These are phyloP conservation scores for Stereocaulon alpinum DNA, from an alignment of 495 filamentous ascomycete species.

Conservation along the genomic window DNA sequence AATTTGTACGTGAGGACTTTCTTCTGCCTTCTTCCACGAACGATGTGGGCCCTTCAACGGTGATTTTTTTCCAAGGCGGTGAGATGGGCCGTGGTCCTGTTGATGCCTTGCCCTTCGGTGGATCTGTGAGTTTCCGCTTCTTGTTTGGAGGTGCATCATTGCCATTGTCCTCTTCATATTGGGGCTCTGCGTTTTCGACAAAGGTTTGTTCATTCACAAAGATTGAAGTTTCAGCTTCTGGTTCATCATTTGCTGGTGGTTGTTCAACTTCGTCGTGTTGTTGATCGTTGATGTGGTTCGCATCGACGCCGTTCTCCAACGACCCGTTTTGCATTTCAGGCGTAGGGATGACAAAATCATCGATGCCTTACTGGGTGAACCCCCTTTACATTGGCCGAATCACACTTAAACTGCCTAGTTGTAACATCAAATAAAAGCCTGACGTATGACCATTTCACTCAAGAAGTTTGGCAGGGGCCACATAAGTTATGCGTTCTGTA, in stretches of 20 bases:
- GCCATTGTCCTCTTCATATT: conserved; percentile 9
- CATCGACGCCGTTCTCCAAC: conserved; percentile 34
- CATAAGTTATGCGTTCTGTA: conserved; percentile 21
- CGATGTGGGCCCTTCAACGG: conserved; percentile 77
- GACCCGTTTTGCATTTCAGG: conserved; percentile 52
- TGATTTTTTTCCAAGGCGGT: conserved; percentile 88
- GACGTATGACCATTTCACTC: conserved; percentile 38
- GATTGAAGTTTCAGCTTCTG: conserved; percentile 14
- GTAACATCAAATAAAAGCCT: conserved; percentile 54
- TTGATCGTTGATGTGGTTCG: conserved; percentile 34
- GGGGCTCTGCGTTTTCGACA: conserved; percentile 6
- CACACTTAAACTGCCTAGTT: conserved; percentile 49
- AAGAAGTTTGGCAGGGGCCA: conserved; percentile 51
- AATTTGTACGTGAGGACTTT: conserved; percentile 77
- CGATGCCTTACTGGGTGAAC: conserved; percentile 41
- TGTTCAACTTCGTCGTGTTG: conserved; percentile 23
- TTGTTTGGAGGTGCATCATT: conserved; percentile 53
- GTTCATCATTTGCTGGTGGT: conserved; percentile 25
- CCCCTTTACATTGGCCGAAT: conserved; percentile 57
- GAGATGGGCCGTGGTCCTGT: conserved; percentile 45
- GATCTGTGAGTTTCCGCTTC: conserved; percentile 56
- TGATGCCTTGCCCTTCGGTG: conserved; percentile 36
- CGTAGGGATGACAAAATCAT: conserved; percentile 36
- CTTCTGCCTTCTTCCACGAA: conserved; percentile 73
- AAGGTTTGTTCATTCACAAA: conserved; percentile 3